Base-by-base conservation (phyloP, 176 grass and related monocot species). In the Juncus inflexus region DNA sequence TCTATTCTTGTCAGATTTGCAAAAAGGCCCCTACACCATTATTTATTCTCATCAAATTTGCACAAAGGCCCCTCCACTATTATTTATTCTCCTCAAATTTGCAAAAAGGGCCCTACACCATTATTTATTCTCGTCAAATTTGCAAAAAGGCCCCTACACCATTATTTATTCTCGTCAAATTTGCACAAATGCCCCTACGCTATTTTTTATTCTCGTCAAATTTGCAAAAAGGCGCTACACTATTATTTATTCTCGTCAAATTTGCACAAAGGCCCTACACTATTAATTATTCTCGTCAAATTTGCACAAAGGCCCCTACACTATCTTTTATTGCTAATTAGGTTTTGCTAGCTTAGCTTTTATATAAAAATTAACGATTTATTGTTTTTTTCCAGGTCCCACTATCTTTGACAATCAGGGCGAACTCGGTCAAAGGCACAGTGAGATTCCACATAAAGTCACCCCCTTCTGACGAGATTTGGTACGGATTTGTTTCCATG, bases 391-490 rank as follows among this genome's bases (percentile, higher is more conserved):
- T 12, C 8, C 56, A 95, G 90, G 90, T 95, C 61, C 90, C 90
- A 2, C 72, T 95, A 65, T 89, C 85, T 35, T 70, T 95, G 39
- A 81, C 43, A 47, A 47, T 47, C 9, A 47, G 72, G 62, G 62
- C 85, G 53, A 65, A 81, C 45, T 89, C 85, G 16, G 55, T 95
- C 19, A 76, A 72, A 19, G 85, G 90, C 64, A 55, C 77, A 15
- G 9, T 95, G 76, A 76, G 90, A 2, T 62, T 95, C 61, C 82
- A 95, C 58, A 52, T 92, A 74, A 92, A 87, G 65, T 77, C 89
- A 2, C 89, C 89, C 68, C 84, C 89, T 45, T 84, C 84, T 50
- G 89, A 92, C 87, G 83, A 87, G 60, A 73, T 92, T 42, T 92
- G 89, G 89, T 84, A 81, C 63, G 89, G 89, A 37, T 92, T 87